Percentiles rank a stretch among this genome's conserved stretches.
phyloP scores from a whole-genome alignment of 768 basidiomycete genomes.

The Tulasnella sp. region DNA sequence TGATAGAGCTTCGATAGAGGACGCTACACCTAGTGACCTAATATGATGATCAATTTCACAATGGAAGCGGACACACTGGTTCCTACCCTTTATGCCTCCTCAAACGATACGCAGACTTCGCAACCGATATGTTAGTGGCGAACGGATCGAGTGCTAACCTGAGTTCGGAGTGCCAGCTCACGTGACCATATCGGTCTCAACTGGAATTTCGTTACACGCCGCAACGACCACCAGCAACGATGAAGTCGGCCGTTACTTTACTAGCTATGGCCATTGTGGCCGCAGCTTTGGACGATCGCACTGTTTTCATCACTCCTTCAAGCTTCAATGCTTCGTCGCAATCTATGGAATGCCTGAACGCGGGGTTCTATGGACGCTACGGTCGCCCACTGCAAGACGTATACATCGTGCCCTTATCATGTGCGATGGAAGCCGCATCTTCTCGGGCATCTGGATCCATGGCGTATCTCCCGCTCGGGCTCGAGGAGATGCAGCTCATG shows the following conservation, averaged over 20 bases:
- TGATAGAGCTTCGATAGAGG: too few relatives aligned
- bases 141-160: too few relatives aligned
- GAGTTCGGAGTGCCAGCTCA: too few relatives aligned
- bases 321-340: background rate
- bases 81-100: too few relatives aligned
- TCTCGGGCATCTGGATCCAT: constrained; percentile 7
- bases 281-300: background rate
- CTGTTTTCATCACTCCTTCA: background rate
- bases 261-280: background rate
- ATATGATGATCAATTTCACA: too few relatives aligned
- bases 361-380: constrained; percentile 11
- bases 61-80: too few relatives aligned
- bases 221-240: background rate
- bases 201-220: too few relatives aligned
- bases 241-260: background rate
- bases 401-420: constrained; percentile 13
- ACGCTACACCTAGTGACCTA: too few relatives aligned
- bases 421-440: background rate
- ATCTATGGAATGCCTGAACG: background rate
- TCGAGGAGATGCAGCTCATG: constrained; percentile 19
- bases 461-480: background rate
- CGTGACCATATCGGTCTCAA: too few relatives aligned
- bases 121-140: too few relatives aligned
- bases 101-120: too few relatives aligned
- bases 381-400: constrained; percentile 24